phyloP scores from a whole-genome alignment of 192 early-diverging fungal species.

The Coemansia sp. region DNA sequence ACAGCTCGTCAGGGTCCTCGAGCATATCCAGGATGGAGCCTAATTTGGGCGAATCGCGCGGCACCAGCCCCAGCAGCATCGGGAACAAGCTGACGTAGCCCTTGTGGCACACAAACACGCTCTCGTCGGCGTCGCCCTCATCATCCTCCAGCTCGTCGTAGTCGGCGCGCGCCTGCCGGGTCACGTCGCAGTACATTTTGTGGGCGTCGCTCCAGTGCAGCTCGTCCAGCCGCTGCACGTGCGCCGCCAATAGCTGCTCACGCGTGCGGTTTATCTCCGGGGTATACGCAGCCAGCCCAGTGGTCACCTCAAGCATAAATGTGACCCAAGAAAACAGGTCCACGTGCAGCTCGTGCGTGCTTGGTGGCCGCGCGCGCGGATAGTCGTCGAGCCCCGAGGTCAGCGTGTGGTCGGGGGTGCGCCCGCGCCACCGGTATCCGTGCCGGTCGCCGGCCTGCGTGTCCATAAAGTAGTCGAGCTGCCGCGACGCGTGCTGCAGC shows the following conservation, averaged over 20 bases:
- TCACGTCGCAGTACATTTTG: constrained; percentile 48
- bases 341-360: constrained; percentile 45
- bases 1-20: constrained; percentile 69
- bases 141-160: constrained; percentile 48
- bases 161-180: constrained; percentile 16
- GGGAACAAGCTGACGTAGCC: constrained; percentile 75
- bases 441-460: constrained; percentile 69
- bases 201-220: constrained; percentile 36
- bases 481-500: constrained; percentile 61
- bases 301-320: constrained; percentile 22
- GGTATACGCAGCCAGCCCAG: constrained; percentile 7
- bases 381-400: constrained; percentile 95
- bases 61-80: constrained; percentile 68
- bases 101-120: constrained; percentile 42
- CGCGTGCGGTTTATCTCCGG: background rate
- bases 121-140: constrained; percentile 13
- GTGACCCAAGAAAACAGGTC: constrained; percentile 37
- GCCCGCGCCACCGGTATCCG: constrained; percentile 88
- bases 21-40: constrained; percentile 74
- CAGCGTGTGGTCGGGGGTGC: constrained; percentile 76
- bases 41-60: constrained; percentile 63
- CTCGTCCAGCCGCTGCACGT: constrained; percentile 21
- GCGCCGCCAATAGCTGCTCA: constrained; percentile 8
- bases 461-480: constrained; percentile 75
- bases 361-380: constrained; percentile 72